Evolutionary conservation across 208 protist species (phyloP), one percentile per base, ranked within the genome.

Genomic region (Trypanosoma theileri): DNA sequence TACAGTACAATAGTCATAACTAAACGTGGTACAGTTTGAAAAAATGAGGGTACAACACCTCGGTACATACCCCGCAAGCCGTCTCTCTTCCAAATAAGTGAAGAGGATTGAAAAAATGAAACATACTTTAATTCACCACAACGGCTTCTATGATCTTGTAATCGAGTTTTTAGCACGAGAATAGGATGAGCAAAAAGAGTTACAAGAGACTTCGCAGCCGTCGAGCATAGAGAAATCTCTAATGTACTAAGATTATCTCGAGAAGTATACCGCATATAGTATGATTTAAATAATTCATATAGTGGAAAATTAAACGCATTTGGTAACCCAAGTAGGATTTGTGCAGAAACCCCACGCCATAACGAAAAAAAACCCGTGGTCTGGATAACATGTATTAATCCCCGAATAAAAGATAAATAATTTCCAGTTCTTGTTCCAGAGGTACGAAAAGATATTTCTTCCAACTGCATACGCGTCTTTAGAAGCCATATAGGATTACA

Each of bases 401-500:
- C 89, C 55, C 78, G 73, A 14, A 71, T 59, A 59, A 95, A 94
- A 3, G 81, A 86, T 11, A 40, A 56, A 61, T 86, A 92, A 66
- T 87, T 72, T 16, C 16, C 40, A 11, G 11, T 48, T 17, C 41
- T 60, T 16, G 21, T 41, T 14, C 51, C 73, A 41, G 24, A n/a
- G 9, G 0, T 13, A 24, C 17, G 8, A n/a, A 28, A 17, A 11
- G 68, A 48, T 26, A 70, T 46, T 54, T 77, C 57, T 35, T 67
- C 41, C 28, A 96, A 71, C 66, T 96, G 88, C 87, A 96, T 96
- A 16, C 92, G 86, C 4, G 89, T 94, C 75, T 96, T 96, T 16
- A 96, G 59, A 7, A 96, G 79, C 84, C 89, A 96, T 55, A 96
- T 92, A 6, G 92, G 92, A 58, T 91, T 94, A 65, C 85, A 94